Conservation (phyloP, 208 protist genomes). For the Leishmania turanica region DNA sequence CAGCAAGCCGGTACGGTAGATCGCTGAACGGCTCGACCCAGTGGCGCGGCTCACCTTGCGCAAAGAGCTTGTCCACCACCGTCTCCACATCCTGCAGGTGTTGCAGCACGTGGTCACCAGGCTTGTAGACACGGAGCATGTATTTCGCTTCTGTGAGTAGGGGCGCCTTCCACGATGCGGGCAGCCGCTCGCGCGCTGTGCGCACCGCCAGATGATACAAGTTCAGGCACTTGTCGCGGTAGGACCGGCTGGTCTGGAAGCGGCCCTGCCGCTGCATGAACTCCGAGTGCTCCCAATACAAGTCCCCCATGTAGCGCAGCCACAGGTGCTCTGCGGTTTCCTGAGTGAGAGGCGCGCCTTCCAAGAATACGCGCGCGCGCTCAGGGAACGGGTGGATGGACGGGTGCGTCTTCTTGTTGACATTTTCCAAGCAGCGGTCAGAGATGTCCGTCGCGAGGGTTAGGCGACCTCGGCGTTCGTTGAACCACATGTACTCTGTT, state of each 20-base stretch:
- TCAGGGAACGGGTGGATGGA: constrained; percentile 92
- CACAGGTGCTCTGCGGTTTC: constrained; percentile 92
- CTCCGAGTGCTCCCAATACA: constrained; percentile 88
- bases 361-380: constrained; percentile 76
- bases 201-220: constrained; percentile 84
- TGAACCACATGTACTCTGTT: constrained; percentile 92
- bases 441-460: constrained; percentile 83
- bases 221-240: constrained; percentile 80
- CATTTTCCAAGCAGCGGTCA: constrained; percentile 85
- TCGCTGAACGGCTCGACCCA: constrained; percentile 86
- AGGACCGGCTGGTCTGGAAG: constrained; percentile 68
- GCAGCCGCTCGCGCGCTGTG: constrained; percentile 78
- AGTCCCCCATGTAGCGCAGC: constrained; percentile 90
- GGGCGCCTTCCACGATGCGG: constrained; percentile 81
- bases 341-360: constrained; percentile 86
- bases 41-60: constrained; percentile 68
- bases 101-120: constrained; percentile 50
- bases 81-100: constrained; percentile 75
- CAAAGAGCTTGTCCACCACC: constrained; percentile 76
- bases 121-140: constrained; percentile 76
- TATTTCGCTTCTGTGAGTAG: constrained; percentile 87
- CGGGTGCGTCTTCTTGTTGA: constrained; percentile 92
- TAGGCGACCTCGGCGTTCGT: constrained; percentile 85
- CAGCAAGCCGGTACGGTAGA: constrained; percentile 74
- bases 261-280: constrained; percentile 85